Evolutionary conservation across 2,329 filamentous ascomycete species (phyloP).

Genomic region (Bipolaris bicolor): DNA sequence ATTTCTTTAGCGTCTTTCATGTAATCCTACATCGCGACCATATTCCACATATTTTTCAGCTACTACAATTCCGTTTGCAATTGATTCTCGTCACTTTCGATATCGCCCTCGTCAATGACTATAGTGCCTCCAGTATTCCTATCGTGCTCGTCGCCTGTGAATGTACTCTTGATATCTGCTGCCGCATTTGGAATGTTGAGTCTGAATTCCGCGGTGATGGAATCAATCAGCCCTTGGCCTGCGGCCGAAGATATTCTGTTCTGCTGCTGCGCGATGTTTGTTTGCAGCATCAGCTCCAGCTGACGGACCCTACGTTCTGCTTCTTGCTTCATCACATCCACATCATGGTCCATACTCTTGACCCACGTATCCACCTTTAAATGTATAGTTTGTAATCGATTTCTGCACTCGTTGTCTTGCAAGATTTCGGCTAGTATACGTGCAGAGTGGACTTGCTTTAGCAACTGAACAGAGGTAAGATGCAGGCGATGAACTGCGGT

Average conservation of each 20-base stretch:
- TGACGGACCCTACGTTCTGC: background rate
- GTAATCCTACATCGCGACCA: background rate
- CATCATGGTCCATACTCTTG: conserved; percentile 2
- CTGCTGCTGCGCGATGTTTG: background rate
- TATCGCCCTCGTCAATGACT: background rate
- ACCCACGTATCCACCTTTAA: background rate
- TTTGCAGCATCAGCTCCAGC: conserved; percentile 8
- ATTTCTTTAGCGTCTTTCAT: background rate
- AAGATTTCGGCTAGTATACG: conserved; percentile 1
- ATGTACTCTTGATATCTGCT: background rate
- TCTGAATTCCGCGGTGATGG: background rate
- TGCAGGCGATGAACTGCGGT: conserved; percentile 5
- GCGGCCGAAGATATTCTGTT: conserved; percentile 1
- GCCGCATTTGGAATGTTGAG: background rate
- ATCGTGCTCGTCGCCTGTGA: background rate
- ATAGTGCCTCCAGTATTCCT: background rate
- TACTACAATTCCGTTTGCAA: conserved; percentile 2
- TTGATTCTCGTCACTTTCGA: conserved; percentile 3
- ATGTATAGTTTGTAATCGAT: conserved; percentile 1
- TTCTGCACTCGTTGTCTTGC: background rate
- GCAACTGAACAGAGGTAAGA: conserved; percentile 1
- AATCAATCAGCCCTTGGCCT: conserved; percentile 4
- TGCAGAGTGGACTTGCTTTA: conserved; percentile 2
- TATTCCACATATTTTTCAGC: background rate
- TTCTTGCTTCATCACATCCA: conserved; percentile 3